Evolutionary conservation across 1,284 basidiomycete genomes (phyloP), one percentile per base, ranked within the genome.

Genomic region (Caloboletus firmus): DNA sequence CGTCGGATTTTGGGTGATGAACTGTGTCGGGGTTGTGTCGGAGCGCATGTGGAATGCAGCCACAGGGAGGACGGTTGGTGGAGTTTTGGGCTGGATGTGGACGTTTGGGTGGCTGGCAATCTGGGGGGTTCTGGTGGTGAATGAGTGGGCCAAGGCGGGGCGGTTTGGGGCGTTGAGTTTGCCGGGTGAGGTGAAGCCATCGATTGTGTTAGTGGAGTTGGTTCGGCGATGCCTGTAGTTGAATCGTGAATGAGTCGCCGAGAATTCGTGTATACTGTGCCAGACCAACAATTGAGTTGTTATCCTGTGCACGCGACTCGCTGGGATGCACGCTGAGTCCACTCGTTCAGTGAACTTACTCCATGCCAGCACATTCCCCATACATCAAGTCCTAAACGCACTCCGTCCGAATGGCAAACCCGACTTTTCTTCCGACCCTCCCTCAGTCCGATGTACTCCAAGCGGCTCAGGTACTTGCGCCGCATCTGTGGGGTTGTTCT

Each of bases 141-240:
- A 84, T 40, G 79, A 74, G 12, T 85, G 80, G 79, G 71, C 74
- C 48, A 70, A 64, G 52, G 72, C 68, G 56, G 83, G 83, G 10
- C 55, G 62, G 12, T 52, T 69, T 34, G 62, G 47, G 8, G 28
- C 26, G 46, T 31, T 57, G 52, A 45, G 47, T 8, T 28, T 64
- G 9, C 65, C 61, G 5, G 61, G 59, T 2, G 32, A 41, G 5
- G 0, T 61, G 5, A 41, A 46, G 41, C 64, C 64, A 4, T 55
- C 54, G 13, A 28, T 56, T 26, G 34, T 13, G 20, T 1, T 67
- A 26, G 54, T 56, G 10, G 28, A 22, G 42, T 26, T 53, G 5
- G 35, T 63, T 18, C 34, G 34, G 34, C 11, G 36, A 20, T 37
- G 36, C 5, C 5, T 18, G n/a, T 32, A 28, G 26, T 28, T 28